Base-by-base conservation (phyloP, 2,329 filamentous ascomycete genomes). In the Colletotrichum trifolii region DNA sequence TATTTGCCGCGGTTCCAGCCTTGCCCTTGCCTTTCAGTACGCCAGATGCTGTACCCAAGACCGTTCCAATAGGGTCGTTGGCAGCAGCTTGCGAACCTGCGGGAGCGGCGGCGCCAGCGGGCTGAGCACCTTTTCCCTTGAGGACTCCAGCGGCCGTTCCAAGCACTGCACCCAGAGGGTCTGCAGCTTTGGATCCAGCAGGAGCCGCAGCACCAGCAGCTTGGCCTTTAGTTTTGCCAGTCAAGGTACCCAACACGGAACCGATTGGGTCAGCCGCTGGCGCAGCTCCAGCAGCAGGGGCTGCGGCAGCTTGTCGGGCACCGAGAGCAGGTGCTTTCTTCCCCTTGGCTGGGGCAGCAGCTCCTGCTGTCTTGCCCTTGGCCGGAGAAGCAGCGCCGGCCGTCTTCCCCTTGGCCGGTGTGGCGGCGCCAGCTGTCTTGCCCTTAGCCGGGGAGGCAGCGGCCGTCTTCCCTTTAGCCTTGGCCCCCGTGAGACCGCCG, bases 101-200 rank as follows among this genome's bases (percentile, higher is more conserved):
- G 10, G 54, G 54, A 9, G 46, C 60, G 4, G 56, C 61, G 2
- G 61, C 61, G 4, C 45, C 38, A 10, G 60, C 60, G 8, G 42
- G 43, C 10, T 54, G 57, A 5, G 34, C 57, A 2, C 57, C 57
- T 17, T 65, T 65, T n/a, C 62, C 62, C 35, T 55, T 65, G n/a
- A 65, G 39, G 3, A 64, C 56, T n/a, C 62, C 62, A 4, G 56
- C 62, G 8, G 62, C 62, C 2, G 56, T 61, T 34, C 61, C 61
- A n/a, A 64, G 39, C 6, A 64, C 61, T 8, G 57, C 33, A 7
- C 39, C 46, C 7, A 64, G 36, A 0, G 61, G 61, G 12, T 61
- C 50, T 1, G 61, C 57, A 7, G 61, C 61, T 61, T 64, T 57
- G 4, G 49, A 49, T 11, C 61, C 61, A 8, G 61, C 61, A 2